phyloP scores from a whole-genome alignment of 495 filamentous ascomycete species.

The Pyronema domesticum region DNA sequence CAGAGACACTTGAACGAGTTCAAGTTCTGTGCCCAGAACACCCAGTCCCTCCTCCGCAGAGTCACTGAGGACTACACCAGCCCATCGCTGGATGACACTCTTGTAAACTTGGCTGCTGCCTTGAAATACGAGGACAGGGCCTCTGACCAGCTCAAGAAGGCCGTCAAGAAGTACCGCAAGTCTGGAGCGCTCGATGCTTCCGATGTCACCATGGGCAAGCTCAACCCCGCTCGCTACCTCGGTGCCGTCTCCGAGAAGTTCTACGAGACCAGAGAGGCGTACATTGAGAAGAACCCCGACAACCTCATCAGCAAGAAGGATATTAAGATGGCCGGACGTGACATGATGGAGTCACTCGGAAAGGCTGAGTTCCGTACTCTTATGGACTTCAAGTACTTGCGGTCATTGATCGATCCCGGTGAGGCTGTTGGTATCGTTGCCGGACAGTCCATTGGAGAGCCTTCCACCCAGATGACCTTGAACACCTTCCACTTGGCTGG shows the following conservation, averaged over 20 bases:
- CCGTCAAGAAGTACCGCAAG: slow-evolving; percentile 62
- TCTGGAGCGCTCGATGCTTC: slow-evolving; percentile 44
- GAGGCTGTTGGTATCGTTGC: slow-evolving; percentile 97
- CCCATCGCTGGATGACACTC: slow-evolving; percentile 23
- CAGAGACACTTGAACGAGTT: slow-evolving; percentile 83
- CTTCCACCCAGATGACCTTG: slow-evolving; percentile 98
- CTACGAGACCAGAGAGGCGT: slow-evolving; percentile 43
- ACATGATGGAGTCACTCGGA: slow-evolving; percentile 16
- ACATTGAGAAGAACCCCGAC: slow-evolving; percentile 59
- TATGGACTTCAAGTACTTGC: slow-evolving; percentile 80
- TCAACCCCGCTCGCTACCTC: slow-evolving; percentile 55
- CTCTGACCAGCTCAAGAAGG: slow-evolving; percentile 45
- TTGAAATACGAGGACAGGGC: slow-evolving; percentile 14
- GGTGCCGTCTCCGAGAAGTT: slow-evolving; percentile 86
- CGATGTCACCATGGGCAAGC: slow-evolving; percentile 59
- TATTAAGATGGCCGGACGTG: slow-evolving; percentile 29
- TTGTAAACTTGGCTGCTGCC: slow-evolving; percentile 9
- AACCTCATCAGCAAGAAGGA: slow-evolving; percentile 52
- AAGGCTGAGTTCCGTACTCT: slow-evolving; percentile 68
- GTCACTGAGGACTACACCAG: slow-evolving; percentile 27
- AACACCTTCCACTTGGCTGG: slow-evolving; percentile 99
- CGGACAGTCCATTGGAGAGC: slow-evolving; percentile 90
- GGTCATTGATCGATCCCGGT: slow-evolving; percentile 82
- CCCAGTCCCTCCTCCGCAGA: slow-evolving; percentile 31
- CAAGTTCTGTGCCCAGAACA: slow-evolving; percentile 72